These are phyloP conservation scores for Fusarium sp. DNA, from an alignment of 2,329 filamentous ascomycete species.

Conservation along the genomic window DNA sequence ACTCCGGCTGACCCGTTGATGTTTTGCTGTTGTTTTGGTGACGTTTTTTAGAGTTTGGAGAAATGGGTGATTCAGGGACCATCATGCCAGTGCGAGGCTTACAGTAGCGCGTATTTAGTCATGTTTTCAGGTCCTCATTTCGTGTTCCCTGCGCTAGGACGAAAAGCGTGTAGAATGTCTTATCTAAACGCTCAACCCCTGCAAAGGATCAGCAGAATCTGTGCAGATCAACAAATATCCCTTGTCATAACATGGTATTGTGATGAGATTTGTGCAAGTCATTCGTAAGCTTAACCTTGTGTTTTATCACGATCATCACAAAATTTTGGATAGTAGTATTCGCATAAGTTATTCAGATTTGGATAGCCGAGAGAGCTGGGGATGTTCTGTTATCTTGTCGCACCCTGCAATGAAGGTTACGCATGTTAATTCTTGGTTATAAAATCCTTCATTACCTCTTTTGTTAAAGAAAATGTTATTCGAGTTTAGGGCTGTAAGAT, in stretches of 20 bases:
- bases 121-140: slow-evolving; percentile 3
- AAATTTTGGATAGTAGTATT: background rate
- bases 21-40: slow-evolving; percentile 6
- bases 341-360: background rate
- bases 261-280: background rate
- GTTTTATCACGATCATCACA: background rate
- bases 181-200: background rate
- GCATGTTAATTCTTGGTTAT: rapidly evolving
- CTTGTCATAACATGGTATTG: background rate
- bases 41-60: background rate
- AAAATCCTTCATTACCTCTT: background rate
- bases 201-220: background rate
- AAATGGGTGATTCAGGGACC: background rate
- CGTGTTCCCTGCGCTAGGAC: slow-evolving; percentile 15
- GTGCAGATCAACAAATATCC: background rate
- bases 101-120: slow-evolving; percentile 4
- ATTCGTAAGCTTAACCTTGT: background rate
- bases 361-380: background rate
- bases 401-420: no score
- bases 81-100: slow-evolving; percentile 5
- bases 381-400: background rate
- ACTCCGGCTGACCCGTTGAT: background rate
- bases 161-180: slow-evolving; percentile 1
- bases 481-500: rapidly evolving
- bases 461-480: rapidly evolving